These are phyloP conservation scores for Ascocoryne sarcoides DNA, from an alignment of 2,329 filamentous ascomycete genomes.

Conservation along the genomic window DNA sequence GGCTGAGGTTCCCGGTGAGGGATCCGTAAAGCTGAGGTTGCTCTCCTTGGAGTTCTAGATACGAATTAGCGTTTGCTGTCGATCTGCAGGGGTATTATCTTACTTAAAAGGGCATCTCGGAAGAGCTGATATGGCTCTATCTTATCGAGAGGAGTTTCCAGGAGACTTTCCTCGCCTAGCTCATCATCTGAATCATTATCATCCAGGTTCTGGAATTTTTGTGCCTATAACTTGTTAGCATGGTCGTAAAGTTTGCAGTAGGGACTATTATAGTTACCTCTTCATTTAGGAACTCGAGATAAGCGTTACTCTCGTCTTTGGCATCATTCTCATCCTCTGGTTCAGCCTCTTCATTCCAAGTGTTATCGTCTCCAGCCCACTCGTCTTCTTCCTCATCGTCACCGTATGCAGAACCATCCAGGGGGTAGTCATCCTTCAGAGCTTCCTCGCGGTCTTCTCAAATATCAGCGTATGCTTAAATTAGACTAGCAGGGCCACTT, in stretches of 20 bases:
- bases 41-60: conserved; percentile 73
- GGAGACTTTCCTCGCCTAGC: conserved; percentile 82
- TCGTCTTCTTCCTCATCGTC: conserved; percentile 59
- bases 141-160: conserved; percentile 92
- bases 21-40: conserved; percentile 82
- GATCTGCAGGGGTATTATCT: conserved; percentile 27
- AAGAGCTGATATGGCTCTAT: conserved; percentile 91
- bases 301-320: conserved; percentile 64
- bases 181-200: conserved; percentile 74
- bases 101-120: conserved; percentile 73
- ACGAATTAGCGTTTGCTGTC: conserved; percentile 5
- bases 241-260: not conserved
- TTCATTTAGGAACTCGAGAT: conserved; percentile 91
- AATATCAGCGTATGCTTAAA: not conserved
- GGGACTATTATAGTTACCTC: conserved; percentile 48
- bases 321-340: conserved; percentile 32
- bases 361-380: conserved; percentile 71
- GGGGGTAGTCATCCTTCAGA: conserved; percentile 75
- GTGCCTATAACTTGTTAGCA: conserved; percentile 45
- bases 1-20: conserved; percentile 67
- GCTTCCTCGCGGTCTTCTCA: conserved; percentile 80
- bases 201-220: conserved; percentile 68
- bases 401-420: conserved; percentile 51
- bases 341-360: conserved; percentile 62
- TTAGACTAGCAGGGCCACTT: conserved; percentile 29